Evolutionary conservation across 169 alveolate genomes (phyloP).

Genomic region (Babesia sp.): DNA sequence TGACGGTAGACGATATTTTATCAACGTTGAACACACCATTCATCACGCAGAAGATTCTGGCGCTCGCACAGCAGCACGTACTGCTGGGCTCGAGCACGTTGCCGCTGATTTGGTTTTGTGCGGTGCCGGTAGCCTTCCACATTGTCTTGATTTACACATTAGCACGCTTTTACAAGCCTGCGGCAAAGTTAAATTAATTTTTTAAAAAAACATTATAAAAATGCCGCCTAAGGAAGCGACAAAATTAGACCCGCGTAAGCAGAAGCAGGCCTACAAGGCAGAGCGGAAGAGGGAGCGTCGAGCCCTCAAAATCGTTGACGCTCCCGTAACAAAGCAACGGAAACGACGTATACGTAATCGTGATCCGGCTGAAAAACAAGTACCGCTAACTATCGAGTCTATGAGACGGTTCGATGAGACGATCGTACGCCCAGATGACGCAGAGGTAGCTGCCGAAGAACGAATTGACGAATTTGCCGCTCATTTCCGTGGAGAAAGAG

Average conservation of each 20-base stretch:
- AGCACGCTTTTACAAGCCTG: background rate
- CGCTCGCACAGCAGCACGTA: conserved; percentile 53
- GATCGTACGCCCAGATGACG: conserved; percentile 36
- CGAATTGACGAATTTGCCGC: conserved; percentile 61
- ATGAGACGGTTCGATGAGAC: conserved; percentile 65
- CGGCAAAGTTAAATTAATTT: background rate
- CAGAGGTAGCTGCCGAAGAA: conserved; percentile 62
- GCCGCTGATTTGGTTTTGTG: conserved; percentile 37
- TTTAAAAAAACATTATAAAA: background rate
- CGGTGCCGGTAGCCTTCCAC: conserved; percentile 42
- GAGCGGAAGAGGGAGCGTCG: conserved; percentile 63
- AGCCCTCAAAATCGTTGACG: conserved; percentile 29
- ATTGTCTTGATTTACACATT: conserved; percentile 9
- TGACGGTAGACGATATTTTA: background rate
- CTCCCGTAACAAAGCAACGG: background rate
- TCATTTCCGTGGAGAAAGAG: conserved; percentile 41
- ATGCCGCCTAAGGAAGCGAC: conserved; percentile 28
- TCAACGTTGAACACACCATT: conserved; percentile 5
- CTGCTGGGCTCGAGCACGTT: conserved; percentile 49
- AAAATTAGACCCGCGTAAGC: background rate
- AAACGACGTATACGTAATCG: conserved; percentile 41
- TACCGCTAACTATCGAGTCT: conserved; percentile 65
- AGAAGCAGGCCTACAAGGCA: conserved; percentile 51
- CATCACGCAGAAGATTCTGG: conserved; percentile 30
- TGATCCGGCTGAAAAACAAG: conserved; percentile 32